Evolutionary conservation across 2,329 filamentous ascomycete species (phyloP), one percentile per base, ranked within the genome.

Genomic region (Cryphonectria japonica): DNA sequence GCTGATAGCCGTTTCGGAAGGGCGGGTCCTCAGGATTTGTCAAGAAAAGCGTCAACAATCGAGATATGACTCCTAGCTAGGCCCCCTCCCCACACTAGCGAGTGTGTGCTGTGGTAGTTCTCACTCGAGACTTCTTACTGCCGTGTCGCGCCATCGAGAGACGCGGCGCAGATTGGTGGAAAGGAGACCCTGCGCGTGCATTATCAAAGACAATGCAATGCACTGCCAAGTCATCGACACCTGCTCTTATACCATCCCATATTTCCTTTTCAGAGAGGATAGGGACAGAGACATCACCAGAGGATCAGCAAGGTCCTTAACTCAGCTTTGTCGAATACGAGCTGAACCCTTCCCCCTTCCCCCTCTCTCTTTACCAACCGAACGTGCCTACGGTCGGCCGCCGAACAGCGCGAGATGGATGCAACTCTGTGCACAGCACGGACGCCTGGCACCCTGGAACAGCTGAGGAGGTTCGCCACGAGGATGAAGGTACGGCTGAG

Each of bases 141-240:
- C 37, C 34, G 46, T 26, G n/a, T 41, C 37, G 65, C 46, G 65
- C 34, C 34, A 61, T 22, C 5, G n/a, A 50, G 32, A 43, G 9
- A 39, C 26, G 22, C 13, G 22, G 6, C 39, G 37, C 13, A 26
- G 41, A 57, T 65, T 43, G 50, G 37, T 59, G 34, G 39, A 46
- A 60, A 46, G 3, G 22, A 7, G 34, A 13, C 9, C 34, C 26
- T 52, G 37, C 6, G 65, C 37, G 29, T 46, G 32, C 43, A 9
- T 41, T 69, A 69, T 57, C 59, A 69, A 54, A 64, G 43, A 64
- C 60, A 64, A 70, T 70, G 69, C 64, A 67, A 67, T 70, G 69
- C 69, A 70, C 26, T 37, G 69, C 63, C 63, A 70, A 41, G 64
- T 70, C 69, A 71, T 63, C 41, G 7, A 37, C 14, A 32, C 14